Base-by-base conservation (phyloP, 208 protist species). In the Leishmania major region DNA sequence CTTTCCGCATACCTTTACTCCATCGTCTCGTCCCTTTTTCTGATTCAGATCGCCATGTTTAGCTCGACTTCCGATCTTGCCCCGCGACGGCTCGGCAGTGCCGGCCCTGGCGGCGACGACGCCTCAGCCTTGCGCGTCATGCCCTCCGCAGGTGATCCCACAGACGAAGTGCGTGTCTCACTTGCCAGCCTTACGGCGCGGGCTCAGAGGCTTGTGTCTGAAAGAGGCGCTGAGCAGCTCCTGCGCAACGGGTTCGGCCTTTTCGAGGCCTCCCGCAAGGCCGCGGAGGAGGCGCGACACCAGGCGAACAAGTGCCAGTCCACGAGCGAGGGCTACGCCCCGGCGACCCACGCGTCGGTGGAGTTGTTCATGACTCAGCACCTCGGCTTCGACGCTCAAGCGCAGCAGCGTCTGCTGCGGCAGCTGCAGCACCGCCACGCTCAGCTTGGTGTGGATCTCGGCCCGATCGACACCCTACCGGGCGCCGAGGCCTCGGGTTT, bases 311-410 rank as follows among this genome's bases (percentile, higher is more conserved):
- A 78, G 53, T 84, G 83, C 71, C 76, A 86, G 55, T 78, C 75
- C 78, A 78, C 83, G 28, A 78, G 81, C n/a, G 89, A 89, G 35
- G 77, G 82, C 59, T 88, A 88, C 47, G 70, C 89, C 10, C 78
- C 80, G 0, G 86, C 84, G 22, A 89, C 90, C 55, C 89, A 93
- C 62, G 90, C 92, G 47, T 95, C 92, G 8, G 94, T 93, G 60
- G 92, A 97, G 78, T 89, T 97, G 43, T 97, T 97, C 80, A 93
- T 97, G 92, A 89, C 94, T 4, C 87, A 88, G 79, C 83, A 94
- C 73, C 91, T 95, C 79, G 91, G 91, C 70, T 95, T 97, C 62
- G 93, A 97, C 72, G 81, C 93, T 10, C 88, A 91, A 75, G 94
- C 93, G 77, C 94, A 97, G 83, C 92, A 94, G 82, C 92, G 92